Evolutionary conservation across 176 grass and related monocot genomes (phyloP), one percentile per base, ranked within the genome.

Genomic region (Aegilops umbellulata): DNA sequence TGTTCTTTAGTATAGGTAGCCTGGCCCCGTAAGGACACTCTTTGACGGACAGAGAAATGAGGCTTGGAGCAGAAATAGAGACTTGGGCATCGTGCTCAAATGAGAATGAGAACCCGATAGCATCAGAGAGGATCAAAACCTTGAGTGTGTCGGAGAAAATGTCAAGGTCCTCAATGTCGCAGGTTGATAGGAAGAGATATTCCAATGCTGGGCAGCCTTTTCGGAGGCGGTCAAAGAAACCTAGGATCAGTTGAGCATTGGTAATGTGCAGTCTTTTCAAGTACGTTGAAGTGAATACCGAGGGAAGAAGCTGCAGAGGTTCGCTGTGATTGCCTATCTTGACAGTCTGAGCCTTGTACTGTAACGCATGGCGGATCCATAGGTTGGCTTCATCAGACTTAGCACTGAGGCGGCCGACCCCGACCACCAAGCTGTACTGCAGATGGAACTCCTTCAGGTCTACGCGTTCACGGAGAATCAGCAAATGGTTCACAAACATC

Each of bases 361-460:
- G 58, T 16, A 89, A 25, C n/a, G 67, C 76, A 29, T 85, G 57
- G 68, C 0, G 12, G 32, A 89, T 84, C 82, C 87, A 89, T 22
- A 42, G 31, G 17, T 80, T 85, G 11, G 57, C 16, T 0, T 89
- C 24, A 17, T 2, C 31, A 1, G 4, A 23, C 11, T 11, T 13
- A 0, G 2, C 3, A 4, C 3, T 2, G 60, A 36, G 3, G 2
- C 4, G 0, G 46, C 14, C 5, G 15, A 16, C 15, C 15, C 15
- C 47, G 15, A 6, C 5, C 47, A 5, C 1, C 2, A 57, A 22
- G 42, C 0, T 3, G 78, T n/a, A 49, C 4, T 0, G 0, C 19
- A 82, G 73, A 1, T 10, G 25, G 81, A 88, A 84, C 76, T 38
- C 17, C 2, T 85, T 34, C 20, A 75, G 8, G 20, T 4, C 3